Percentiles rank a stretch among this genome's conserved stretches.
These are phyloP conservation scores for Vitis rupestris DNA, from an alignment of 164 flowering plant genomes.

Conservation along the genomic window DNA sequence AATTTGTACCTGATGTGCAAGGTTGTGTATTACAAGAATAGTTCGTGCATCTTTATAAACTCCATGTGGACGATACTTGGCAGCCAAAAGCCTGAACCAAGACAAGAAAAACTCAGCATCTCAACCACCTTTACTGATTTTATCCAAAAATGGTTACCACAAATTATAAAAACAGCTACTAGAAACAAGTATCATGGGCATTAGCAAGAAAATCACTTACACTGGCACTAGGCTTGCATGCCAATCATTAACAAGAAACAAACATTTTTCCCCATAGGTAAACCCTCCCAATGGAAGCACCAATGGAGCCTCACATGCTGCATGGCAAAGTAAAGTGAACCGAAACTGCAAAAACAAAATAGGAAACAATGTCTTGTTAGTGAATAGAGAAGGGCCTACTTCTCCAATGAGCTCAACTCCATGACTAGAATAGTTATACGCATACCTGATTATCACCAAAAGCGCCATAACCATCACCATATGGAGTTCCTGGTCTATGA, in stretches of 20 bases:
- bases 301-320: constrained; percentile 97
- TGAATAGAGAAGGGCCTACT: background rate
- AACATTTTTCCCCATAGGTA: constrained; percentile 85
- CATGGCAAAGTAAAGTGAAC: constrained; percentile 88
- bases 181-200: background rate
- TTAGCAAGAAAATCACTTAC: constrained; percentile 40
- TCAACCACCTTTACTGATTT: background rate
- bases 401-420: background rate
- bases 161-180: background rate
- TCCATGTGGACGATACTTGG: constrained; percentile 86
- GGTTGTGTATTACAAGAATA: constrained; percentile 87
- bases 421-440: constrained; percentile 10
- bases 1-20: constrained; percentile 78
- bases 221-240: constrained; percentile 95
- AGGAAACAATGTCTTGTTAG: constrained; percentile 4
- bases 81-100: constrained; percentile 71
- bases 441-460: constrained; percentile 93
- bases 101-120: constrained; percentile 7
- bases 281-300: constrained; percentile 91
- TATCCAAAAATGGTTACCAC: background rate
- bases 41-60: constrained; percentile 86
- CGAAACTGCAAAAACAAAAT: constrained; percentile 64
- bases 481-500: constrained; percentile 92
- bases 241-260: constrained; percentile 97
- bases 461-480: constrained; percentile 85